These are phyloP conservation scores for Oryza nivara DNA, from an alignment of 176 grass and related monocot genomes.

Conservation along the genomic window DNA sequence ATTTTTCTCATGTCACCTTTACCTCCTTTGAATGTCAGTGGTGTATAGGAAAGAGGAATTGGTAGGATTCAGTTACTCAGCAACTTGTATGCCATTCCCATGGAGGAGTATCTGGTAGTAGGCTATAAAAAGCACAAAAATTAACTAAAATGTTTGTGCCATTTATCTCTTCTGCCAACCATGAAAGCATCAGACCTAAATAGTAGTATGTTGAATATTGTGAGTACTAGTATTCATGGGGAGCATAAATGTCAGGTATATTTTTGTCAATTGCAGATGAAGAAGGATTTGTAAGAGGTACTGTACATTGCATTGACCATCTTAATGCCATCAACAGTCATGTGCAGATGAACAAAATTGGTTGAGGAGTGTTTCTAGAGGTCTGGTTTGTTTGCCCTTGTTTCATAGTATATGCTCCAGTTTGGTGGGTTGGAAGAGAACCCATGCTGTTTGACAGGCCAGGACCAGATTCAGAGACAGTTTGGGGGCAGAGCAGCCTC, in stretches of 20 bases:
- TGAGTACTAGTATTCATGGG: not conserved
- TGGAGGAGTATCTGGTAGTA: not conserved
- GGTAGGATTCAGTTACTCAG: not conserved
- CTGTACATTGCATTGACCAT: not conserved
- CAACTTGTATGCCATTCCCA: slow-evolving; percentile 1
- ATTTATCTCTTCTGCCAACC: not conserved
- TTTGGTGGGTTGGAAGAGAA: not conserved
- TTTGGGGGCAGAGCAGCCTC: slow-evolving; percentile 27
- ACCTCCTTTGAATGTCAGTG: slow-evolving; percentile 28
- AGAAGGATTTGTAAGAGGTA: not conserved
- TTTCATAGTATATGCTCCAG: not conserved
- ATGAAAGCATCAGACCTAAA: not conserved
- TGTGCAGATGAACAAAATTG: not conserved
- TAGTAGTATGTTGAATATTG: not conserved
- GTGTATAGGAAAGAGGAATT: slow-evolving; percentile 24
- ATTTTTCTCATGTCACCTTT: not conserved
- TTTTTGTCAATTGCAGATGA: not conserved
- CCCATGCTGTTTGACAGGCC: not conserved
- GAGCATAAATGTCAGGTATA: not conserved
- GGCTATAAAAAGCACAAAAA: not conserved
- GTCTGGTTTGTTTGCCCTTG: not conserved
- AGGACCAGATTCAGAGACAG: not conserved
- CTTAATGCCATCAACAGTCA: not conserved
- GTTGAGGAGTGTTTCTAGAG: not conserved
- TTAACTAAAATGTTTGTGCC: not conserved